These are phyloP conservation scores for Auriscalpium vulgare DNA, from an alignment of 768 basidiomycete genomes.

Conservation along the genomic window DNA sequence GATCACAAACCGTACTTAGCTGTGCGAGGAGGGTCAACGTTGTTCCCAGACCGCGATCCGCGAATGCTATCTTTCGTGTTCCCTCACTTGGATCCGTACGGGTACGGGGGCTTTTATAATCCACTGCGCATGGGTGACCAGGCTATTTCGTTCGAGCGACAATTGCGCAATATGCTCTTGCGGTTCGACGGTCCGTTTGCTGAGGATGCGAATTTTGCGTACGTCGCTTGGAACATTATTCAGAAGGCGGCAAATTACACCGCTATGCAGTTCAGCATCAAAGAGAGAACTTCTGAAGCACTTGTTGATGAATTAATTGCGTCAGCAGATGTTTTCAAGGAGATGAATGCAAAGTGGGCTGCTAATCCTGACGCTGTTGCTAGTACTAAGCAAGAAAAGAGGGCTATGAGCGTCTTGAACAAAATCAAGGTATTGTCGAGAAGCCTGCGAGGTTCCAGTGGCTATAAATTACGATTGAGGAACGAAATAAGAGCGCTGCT, in stretches of 20 bases:
- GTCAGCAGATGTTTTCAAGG: neutral
- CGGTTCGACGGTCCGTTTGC: conserved; percentile 26
- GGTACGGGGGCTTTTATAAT: conserved; percentile 36
- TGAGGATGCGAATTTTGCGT: neutral
- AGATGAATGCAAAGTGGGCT: neutral
- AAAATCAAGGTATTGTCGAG: neutral
- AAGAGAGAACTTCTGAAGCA: neutral
- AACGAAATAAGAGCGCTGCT: neutral
- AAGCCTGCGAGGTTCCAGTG: neutral
- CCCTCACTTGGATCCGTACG: conserved; percentile 37
- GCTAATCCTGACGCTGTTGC: neutral
- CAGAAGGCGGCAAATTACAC: neutral
- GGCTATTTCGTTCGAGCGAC: conserved; percentile 23
- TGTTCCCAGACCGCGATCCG: conserved; percentile 18
- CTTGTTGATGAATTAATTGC: neutral
- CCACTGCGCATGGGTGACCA: neutral
- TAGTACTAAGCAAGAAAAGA: neutral
- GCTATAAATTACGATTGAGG: neutral
- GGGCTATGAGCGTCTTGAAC: neutral
- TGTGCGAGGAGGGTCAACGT: neutral
- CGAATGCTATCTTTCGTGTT: conserved; percentile 32
- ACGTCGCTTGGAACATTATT: neutral
- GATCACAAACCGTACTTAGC: neutral
- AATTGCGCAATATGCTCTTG: conserved; percentile 27
- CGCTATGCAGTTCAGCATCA: neutral